Conservation (phyloP, 768 basidiomycete species). For the Rhodotorula graminis region DNA sequence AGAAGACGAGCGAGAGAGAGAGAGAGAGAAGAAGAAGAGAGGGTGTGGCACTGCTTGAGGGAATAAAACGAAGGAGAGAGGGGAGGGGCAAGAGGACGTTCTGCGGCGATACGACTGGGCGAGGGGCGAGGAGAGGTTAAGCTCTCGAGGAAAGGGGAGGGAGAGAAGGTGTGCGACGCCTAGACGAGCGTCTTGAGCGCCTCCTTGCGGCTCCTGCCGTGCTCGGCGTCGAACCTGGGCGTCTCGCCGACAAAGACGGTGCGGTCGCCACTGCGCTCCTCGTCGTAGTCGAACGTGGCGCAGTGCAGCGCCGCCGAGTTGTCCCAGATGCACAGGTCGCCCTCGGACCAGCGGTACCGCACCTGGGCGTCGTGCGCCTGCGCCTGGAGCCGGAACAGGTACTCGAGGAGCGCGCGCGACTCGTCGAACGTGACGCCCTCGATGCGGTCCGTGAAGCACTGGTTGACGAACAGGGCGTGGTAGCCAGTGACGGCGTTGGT, state of each 20-base stretch:
- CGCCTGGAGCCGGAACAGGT: slow-evolving; percentile 45
- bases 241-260: slow-evolving; percentile 57
- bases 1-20: too few relatives aligned
- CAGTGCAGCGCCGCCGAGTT: slow-evolving; percentile 47
- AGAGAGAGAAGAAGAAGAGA: too few relatives aligned
- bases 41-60: too few relatives aligned
- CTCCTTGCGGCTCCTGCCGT: slow-evolving; percentile 12
- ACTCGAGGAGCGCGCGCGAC: slow-evolving; percentile 44
- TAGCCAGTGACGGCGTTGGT: slow-evolving; percentile 42
- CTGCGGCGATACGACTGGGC: too few relatives aligned
- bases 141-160: too few relatives aligned
- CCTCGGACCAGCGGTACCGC: slow-evolving; percentile 47
- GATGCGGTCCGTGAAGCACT: slow-evolving; percentile 40
- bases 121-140: neutral
- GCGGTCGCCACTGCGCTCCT: slow-evolving; percentile 53
- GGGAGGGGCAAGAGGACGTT: too few relatives aligned
- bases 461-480: slow-evolving; percentile 36
- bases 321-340: slow-evolving; percentile 47
- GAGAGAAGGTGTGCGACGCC: neutral
- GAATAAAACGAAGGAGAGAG: too few relatives aligned
- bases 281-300: slow-evolving; percentile 48
- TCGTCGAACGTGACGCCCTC: slow-evolving; percentile 36
- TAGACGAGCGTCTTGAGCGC: slow-evolving; percentile 6
- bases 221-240: slow-evolving; percentile 53
- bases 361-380: slow-evolving; percentile 49